phyloP scores from a whole-genome alignment of 805 yeast genomes.

The Vanderwaltozyma verrucispora region DNA sequence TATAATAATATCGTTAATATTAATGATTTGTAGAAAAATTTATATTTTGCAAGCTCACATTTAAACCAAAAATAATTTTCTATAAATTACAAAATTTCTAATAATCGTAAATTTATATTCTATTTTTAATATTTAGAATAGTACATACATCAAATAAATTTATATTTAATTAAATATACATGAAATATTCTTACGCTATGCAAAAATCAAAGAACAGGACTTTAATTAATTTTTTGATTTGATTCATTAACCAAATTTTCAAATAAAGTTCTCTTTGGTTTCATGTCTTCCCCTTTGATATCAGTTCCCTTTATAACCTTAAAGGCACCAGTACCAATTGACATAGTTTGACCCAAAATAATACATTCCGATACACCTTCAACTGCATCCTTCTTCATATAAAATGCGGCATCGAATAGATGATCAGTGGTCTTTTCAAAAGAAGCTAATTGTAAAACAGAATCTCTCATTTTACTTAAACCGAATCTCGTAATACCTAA shows the following conservation, averaged over 20 bases:
- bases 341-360: conserved; percentile 95
- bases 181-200: background rate
- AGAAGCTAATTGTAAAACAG: conserved; percentile 91
- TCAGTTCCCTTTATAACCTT: conserved; percentile 59
- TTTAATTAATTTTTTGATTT: conserved; percentile 5
- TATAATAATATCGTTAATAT: too few species aligned
- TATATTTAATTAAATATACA: too few species aligned
- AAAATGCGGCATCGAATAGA: conserved; percentile 95
- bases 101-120: too few species aligned
- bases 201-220: background rate
- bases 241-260: conserved; percentile 27
- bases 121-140: too few species aligned
- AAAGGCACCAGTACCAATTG: conserved; percentile 95
- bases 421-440: conserved; percentile 98
- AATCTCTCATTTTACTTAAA: conserved; percentile 95
- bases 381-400: conserved; percentile 88
- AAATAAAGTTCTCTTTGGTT: conserved; percentile 36
- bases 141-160: background rate
- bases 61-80: too few species aligned
- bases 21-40: too few species aligned
- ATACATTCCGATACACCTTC: conserved; percentile 98
- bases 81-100: too few species aligned
- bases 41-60: too few species aligned
- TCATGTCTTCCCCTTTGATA: conserved; percentile 34
- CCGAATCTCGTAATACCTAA: conserved; percentile 98